Evolutionary conservation across 2,329 filamentous ascomycete species (phyloP), one percentile per base, ranked within the genome.

Genomic region (Trichocomaceae sp.): DNA sequence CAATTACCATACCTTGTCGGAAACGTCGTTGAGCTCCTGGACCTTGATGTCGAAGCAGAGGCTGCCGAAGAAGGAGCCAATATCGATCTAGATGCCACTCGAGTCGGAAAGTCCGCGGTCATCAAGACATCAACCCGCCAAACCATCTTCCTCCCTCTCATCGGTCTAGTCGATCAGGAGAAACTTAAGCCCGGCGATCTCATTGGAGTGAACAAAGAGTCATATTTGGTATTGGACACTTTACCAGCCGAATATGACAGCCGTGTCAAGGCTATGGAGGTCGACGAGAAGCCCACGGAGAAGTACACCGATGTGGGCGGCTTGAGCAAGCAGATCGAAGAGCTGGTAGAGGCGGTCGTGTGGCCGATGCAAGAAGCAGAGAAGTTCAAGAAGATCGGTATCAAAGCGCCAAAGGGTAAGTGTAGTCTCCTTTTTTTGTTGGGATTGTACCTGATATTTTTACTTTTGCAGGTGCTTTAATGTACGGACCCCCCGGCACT

Each of bases 301-400:
- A 96, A 97, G 76, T 99, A 99, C 77, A 93, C 86, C 53, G 93
- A 99, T 76, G 95, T 99, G 13, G 93, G 93, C 75, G 93, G 93
- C 50, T 75, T 99, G 65, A 91, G 96, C 75, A 99, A 99, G 78
- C 93, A 99, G 79, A 99, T 99, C 68, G 92, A 96, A 72, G 95
- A 99, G 76, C 82, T 99, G 53, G 91, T 99, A 8, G 93, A 99
- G 77, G 93, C 93, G 54, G 93, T 99, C 49, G 93, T 99, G 29
- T 97, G 92, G 92, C 93, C 93, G 1, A 99, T 99, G 93, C 97
- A 97, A 82, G 92, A 99, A 76, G 91, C 93, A 1, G 95, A 99
- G 65, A 84, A 92, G 19, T 99, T 99, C 79, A 97, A 96, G 82
- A 97, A 96, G 82, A 96, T 99, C 67, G 93, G 93, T 63, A 99